Conservation (phyloP, 202 grass and related monocot genomes). For the Alloteropsis angusta region DNA sequence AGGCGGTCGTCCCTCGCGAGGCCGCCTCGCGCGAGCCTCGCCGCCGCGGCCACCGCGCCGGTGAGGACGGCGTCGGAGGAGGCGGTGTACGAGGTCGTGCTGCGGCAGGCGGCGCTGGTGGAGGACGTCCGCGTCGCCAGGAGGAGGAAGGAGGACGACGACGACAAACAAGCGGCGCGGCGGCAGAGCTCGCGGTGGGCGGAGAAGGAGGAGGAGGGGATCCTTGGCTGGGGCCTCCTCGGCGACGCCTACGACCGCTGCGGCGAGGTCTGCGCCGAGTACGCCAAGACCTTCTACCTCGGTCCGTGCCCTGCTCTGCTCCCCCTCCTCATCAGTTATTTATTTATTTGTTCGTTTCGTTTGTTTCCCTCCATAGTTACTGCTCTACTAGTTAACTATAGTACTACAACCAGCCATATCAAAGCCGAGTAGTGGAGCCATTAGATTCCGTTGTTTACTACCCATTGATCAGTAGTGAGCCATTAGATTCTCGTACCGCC, state of each 20-base stretch:
- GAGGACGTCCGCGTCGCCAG: background rate
- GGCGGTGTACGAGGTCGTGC: constrained; percentile 74
- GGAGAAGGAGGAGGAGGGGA: background rate
- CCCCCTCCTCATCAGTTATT: background rate
- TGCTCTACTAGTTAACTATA: background rate
- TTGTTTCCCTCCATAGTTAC: no score
- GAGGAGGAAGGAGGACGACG: background rate
- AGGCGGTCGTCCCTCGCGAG: background rate
- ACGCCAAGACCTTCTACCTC: constrained; percentile 98
- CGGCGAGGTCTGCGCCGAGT: constrained; percentile 92
- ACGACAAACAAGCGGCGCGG: no score
- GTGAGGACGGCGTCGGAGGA: constrained; percentile 38
- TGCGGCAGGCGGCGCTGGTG: constrained; percentile 76
- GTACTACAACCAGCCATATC: background rate
- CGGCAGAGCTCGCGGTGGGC: background rate
- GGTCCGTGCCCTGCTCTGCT: constrained; percentile 24
- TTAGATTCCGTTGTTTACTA: background rate
- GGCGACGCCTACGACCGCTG: constrained; percentile 68
- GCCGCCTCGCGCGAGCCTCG: constrained; percentile 26
- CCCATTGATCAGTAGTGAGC: no score
- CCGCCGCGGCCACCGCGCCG: constrained; percentile 27
- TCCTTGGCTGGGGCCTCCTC: constrained; percentile 48
- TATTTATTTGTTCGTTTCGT: no score
- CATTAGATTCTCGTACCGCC: background rate
- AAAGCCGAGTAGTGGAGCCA: background rate